These are phyloP conservation scores for Bipolaris cookei DNA, from an alignment of 2,329 filamentous ascomycete genomes.

Conservation along the genomic window DNA sequence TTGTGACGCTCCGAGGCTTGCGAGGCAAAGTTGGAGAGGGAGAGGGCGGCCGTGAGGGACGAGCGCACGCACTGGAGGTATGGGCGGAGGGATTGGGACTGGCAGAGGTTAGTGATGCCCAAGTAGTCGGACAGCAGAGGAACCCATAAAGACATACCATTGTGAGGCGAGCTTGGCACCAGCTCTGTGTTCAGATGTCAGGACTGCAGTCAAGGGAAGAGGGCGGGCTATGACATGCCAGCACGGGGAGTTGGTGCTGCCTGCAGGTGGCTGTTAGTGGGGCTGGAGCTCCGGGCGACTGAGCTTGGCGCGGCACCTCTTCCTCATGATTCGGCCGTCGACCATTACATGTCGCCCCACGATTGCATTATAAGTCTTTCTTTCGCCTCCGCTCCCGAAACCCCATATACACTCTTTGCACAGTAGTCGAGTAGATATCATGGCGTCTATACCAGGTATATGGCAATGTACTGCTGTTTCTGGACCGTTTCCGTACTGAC, in stretches of 20 bases:
- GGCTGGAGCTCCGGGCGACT: slow-evolving; percentile 33
- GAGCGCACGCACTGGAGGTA: slow-evolving; percentile 96
- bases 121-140: not conserved
- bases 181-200: slow-evolving; percentile 26
- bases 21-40: slow-evolving; percentile 95
- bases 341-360: slow-evolving; percentile 41
- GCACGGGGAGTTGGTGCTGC: slow-evolving; percentile 34
- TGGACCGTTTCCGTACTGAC: slow-evolving; percentile 27
- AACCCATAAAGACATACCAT: slow-evolving; percentile 35
- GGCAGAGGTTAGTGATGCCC: slow-evolving; percentile 34
- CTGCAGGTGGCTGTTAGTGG: slow-evolving; percentile 35
- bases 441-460: slow-evolving; percentile 49
- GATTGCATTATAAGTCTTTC: slow-evolving; percentile 26
- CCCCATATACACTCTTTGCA: slow-evolving; percentile 1
- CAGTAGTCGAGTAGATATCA: slow-evolving; percentile 26
- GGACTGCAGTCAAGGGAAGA: slow-evolving; percentile 25
- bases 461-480: not conserved
- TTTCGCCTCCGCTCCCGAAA: slow-evolving; percentile 16
- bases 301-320: slow-evolving; percentile 26
- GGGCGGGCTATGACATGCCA: slow-evolving; percentile 40
- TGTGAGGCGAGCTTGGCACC: slow-evolving; percentile 24
- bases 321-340: slow-evolving; percentile 39
- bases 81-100: slow-evolving; percentile 95
- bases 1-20: slow-evolving; percentile 97
- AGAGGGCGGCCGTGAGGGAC: slow-evolving; percentile 90